These are phyloP conservation scores for Chenopodium formosanum DNA, from an alignment of 148 eudicot species.

Conservation along the genomic window DNA sequence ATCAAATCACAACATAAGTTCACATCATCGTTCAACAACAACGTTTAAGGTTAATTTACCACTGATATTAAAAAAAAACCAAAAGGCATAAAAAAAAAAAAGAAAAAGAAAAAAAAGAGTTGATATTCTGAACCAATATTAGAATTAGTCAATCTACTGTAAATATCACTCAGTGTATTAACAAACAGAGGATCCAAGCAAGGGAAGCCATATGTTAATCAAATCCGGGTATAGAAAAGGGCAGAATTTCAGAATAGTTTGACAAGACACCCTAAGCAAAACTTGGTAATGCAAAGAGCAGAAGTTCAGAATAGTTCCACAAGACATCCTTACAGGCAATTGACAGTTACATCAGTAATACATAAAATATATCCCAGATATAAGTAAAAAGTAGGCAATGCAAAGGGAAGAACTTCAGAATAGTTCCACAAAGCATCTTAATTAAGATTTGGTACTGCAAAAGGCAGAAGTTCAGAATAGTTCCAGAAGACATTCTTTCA, in stretches of 20 bases:
- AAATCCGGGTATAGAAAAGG: too few relatives aligned
- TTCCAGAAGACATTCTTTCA: neutral
- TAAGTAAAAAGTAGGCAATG: too few relatives aligned
- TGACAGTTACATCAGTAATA: neutral
- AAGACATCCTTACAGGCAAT: too few relatives aligned
- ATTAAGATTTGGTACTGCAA: neutral
- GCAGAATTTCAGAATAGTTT: too few relatives aligned
- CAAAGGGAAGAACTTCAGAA: too few relatives aligned
- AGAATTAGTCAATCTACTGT: neutral
- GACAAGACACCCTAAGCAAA: too few relatives aligned
- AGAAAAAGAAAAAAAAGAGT: too few relatives aligned
- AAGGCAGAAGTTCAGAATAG: neutral
- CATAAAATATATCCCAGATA: neutral
- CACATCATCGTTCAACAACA: slow-evolving; percentile 1
- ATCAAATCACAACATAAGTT: neutral
- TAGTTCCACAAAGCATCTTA: too few relatives aligned
- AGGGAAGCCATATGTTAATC: neutral
- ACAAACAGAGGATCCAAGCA: neutral
- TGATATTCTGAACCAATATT: neutral
- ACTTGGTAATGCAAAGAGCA: too few relatives aligned
- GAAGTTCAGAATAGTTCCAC: too few relatives aligned
- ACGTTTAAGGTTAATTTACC: neutral
- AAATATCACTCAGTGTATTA: neutral
- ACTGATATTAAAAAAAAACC: too few relatives aligned
- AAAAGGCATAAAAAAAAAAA: too few relatives aligned